Evolutionary conservation across 2,329 filamentous ascomycete genomes (phyloP).

Genomic region (Colletotrichum sp.): DNA sequence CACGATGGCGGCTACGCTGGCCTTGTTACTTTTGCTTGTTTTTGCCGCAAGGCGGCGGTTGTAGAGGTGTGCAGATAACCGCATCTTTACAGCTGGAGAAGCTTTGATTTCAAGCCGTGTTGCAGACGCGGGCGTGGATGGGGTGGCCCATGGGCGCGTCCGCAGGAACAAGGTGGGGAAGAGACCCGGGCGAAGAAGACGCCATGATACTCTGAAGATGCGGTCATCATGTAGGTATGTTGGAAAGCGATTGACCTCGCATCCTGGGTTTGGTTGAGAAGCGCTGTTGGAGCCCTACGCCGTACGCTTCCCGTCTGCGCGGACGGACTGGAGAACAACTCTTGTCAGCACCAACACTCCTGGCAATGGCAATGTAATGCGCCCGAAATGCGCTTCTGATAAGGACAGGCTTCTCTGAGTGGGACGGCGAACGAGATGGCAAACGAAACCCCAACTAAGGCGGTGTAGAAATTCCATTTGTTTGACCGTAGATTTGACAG

Average conservation of each 20-base stretch:
- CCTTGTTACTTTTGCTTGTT: neutral
- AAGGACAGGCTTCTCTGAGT: constrained; percentile 13
- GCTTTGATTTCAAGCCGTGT: neutral
- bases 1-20: constrained; percentile 15
- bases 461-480: neutral
- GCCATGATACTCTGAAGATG: constrained; percentile 17
- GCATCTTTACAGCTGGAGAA: constrained; percentile 1
- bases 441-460: neutral
- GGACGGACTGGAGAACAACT: neutral
- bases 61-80: constrained; percentile 9
- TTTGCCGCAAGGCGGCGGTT: constrained; percentile 6
- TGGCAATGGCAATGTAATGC: neutral
- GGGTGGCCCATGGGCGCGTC: neutral
- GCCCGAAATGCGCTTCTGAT: constrained; percentile 11
- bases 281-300: neutral
- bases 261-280: neutral
- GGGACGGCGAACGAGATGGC: constrained; percentile 4
- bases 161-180: constrained; percentile 2
- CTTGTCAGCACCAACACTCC: constrained; percentile 15
- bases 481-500: neutral
- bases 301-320: neutral
- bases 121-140: constrained; percentile 15
- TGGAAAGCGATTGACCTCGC: constrained; percentile 7
- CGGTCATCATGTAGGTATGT: constrained; percentile 16
- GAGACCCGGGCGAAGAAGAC: neutral